Percentiles rank a stretch among this genome's conserved stretches.
Evolutionary conservation across 2,329 filamentous ascomycete species (phyloP).

Genomic region (Aspergillus alliaceus): DNA sequence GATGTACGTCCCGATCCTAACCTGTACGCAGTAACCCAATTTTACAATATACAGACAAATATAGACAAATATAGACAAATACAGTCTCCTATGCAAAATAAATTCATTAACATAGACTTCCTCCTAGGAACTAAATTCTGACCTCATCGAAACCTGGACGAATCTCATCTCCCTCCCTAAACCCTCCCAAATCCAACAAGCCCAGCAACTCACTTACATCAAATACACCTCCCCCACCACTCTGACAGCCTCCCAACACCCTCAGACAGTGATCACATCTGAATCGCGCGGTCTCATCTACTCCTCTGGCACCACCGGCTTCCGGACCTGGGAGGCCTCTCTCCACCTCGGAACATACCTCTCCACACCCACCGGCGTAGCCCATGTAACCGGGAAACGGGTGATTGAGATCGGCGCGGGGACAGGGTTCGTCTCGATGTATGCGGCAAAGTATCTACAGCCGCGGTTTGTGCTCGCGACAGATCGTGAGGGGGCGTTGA

Average conservation of each 20-base stretch:
- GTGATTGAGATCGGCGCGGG: constrained; percentile 67
- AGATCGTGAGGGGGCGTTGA: constrained; percentile 56
- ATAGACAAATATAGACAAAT: too few species aligned
- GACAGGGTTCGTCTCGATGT: constrained; percentile 64
- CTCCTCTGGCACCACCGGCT: constrained; percentile 63
- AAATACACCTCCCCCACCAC: constrained; percentile 59
- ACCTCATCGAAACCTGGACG: constrained; percentile 70
- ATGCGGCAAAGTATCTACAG: constrained; percentile 60
- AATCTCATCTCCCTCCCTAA: constrained; percentile 63
- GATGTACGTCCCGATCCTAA: constrained; percentile 58
- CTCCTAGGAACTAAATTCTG: constrained; percentile 75
- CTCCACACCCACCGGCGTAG: constrained; percentile 44
- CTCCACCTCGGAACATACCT: constrained; percentile 64
- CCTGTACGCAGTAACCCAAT: constrained; percentile 32
- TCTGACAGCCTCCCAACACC: background rate
- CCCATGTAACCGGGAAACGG: constrained; percentile 51
- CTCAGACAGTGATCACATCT: constrained; percentile 42
- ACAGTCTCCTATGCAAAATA: background rate
- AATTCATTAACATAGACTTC: background rate
- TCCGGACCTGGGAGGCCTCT: constrained; percentile 69
- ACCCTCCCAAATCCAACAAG: constrained; percentile 64
- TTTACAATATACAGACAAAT: background rate
- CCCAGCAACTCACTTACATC: constrained; percentile 71
- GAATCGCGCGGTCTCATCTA: constrained; percentile 56
- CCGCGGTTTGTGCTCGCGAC: constrained; percentile 58